Percentiles rank a stretch among this genome's conserved stretches.
Evolutionary conservation across 2,329 filamentous ascomycete genomes (phyloP).

Genomic region (Pseudopyricularia cyperi): DNA sequence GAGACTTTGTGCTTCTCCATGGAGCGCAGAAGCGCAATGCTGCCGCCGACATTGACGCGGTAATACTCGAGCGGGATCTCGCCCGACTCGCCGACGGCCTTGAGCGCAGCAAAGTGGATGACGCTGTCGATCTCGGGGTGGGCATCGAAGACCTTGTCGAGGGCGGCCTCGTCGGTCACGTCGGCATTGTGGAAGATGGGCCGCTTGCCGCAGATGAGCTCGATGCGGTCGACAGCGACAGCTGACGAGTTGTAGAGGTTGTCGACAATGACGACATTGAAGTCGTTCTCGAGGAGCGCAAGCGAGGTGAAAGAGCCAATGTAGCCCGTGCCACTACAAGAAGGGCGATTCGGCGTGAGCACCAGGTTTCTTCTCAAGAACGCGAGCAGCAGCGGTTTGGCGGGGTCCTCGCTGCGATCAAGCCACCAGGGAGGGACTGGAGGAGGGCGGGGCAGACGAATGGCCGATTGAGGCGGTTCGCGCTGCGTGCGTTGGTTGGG

Average conservation of each 20-base stretch:
- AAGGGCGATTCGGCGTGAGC: constrained; percentile 10
- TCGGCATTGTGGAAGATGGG: constrained; percentile 77
- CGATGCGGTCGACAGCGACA: constrained; percentile 87
- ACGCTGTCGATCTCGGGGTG: constrained; percentile 94
- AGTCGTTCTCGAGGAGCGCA: constrained; percentile 81
- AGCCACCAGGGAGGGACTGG: background rate
- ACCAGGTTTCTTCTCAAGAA: background rate
- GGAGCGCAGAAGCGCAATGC: constrained; percentile 69
- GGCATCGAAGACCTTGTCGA: constrained; percentile 78
- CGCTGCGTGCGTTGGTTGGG: background rate
- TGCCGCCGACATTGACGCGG: constrained; percentile 89
- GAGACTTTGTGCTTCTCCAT: constrained; percentile 85
- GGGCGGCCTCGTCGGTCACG: constrained; percentile 69
- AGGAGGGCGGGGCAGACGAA: background rate
- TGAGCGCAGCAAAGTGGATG: constrained; percentile 91
- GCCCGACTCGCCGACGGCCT: constrained; percentile 92
- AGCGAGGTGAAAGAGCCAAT: constrained; percentile 96
- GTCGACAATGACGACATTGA: constrained; percentile 94
- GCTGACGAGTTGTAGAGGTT: constrained; percentile 94
- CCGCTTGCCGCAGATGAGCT: constrained; percentile 80
- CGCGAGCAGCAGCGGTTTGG: background rate
- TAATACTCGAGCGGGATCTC: constrained; percentile 97
- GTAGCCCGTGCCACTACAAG: constrained; percentile 83
- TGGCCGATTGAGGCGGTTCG: background rate
- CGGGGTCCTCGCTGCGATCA: background rate